A percentile compares a stretch with the other conserved stretches of the same genome.
Evolutionary conservation across 305 asterid genomes (phyloP).

Genomic region (Lippia alba): DNA sequence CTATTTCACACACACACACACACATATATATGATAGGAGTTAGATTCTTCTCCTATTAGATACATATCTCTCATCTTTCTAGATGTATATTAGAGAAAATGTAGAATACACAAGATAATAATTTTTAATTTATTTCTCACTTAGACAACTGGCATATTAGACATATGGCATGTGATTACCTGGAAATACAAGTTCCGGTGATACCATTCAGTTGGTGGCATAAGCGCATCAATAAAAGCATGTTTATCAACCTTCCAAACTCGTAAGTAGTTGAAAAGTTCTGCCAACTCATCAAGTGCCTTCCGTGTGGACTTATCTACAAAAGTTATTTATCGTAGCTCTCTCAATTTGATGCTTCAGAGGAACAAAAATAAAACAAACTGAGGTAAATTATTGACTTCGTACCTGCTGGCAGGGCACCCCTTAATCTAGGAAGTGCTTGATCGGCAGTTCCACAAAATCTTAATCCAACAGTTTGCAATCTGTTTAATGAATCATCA

Average conservation of each 20-base stretch:
- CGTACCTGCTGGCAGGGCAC: constrained; percentile 95
- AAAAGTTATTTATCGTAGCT: constrained; percentile 37
- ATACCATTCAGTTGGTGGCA: constrained; percentile 94
- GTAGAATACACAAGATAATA: too few relatives aligned
- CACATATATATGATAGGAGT: too few relatives aligned
- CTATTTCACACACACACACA: background rate
- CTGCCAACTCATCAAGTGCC: constrained; percentile 94
- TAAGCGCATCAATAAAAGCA: constrained; percentile 82
- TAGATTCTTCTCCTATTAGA: too few relatives aligned
- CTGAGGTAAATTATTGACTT: constrained; percentile 24
- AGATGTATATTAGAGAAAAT: too few relatives aligned
- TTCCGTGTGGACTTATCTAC: constrained; percentile 84
- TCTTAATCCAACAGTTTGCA: constrained; percentile 96
- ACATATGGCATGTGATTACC: constrained; percentile 49
- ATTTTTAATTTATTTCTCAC: too few relatives aligned
- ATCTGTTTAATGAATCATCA: constrained; percentile 84
- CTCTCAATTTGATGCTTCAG: constrained; percentile 23
- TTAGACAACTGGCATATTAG: background rate
- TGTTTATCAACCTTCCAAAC: constrained; percentile 75
- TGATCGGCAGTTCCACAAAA: constrained; percentile 95
- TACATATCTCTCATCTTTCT: too few relatives aligned
- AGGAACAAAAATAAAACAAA: background rate
- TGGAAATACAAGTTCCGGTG: constrained; percentile 90
- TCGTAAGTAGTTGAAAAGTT: constrained; percentile 79
- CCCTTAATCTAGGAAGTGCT: constrained; percentile 95